Evolutionary conservation across 2,329 filamentous ascomycete species (phyloP).

Genomic region (Cladophialophora yegresii): DNA sequence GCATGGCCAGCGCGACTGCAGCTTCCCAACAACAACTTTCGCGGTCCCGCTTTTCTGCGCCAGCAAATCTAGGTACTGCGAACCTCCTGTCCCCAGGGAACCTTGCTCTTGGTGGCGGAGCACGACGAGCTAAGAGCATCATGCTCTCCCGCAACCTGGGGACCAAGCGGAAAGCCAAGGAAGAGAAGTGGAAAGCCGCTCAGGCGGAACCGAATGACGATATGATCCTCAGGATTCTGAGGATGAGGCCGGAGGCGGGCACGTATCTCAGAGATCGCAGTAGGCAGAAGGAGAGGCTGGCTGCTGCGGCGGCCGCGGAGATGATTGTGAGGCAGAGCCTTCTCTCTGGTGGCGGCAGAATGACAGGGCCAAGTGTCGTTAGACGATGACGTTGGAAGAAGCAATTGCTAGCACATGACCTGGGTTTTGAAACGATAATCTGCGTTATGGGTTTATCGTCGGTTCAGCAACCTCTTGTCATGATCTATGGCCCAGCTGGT

Average conservation of each 20-base stretch:
- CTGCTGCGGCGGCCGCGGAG: constrained; percentile 85
- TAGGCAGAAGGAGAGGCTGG: constrained; percentile 89
- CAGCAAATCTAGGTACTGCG: constrained; percentile 55
- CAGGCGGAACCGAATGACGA: constrained; percentile 97
- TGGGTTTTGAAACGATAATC: background rate
- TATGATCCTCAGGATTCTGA: constrained; percentile 91
- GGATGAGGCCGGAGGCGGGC: constrained; percentile 90
- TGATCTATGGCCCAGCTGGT: background rate
- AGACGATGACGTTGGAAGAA: constrained; percentile 22
- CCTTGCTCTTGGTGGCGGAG: constrained; percentile 42
- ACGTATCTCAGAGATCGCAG: constrained; percentile 86
- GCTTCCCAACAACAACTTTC: constrained; percentile 66
- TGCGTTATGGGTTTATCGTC: background rate
- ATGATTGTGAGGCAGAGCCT: constrained; percentile 94
- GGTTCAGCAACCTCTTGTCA: background rate
- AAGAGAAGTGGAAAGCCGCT: constrained; percentile 91
- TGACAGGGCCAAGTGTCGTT: constrained; percentile 47
- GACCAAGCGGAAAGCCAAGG: constrained; percentile 93
- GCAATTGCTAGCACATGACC: background rate
- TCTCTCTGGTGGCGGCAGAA: constrained; percentile 57
- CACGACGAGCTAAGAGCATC: constrained; percentile 67
- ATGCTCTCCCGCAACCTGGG: constrained; percentile 93
- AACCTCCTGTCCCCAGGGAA: constrained; percentile 56
- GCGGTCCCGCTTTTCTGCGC: constrained; percentile 70
- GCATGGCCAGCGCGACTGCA: constrained; percentile 86